phyloP scores from a whole-genome alignment of 768 basidiomycete species.

The Boletus rex-veris region DNA sequence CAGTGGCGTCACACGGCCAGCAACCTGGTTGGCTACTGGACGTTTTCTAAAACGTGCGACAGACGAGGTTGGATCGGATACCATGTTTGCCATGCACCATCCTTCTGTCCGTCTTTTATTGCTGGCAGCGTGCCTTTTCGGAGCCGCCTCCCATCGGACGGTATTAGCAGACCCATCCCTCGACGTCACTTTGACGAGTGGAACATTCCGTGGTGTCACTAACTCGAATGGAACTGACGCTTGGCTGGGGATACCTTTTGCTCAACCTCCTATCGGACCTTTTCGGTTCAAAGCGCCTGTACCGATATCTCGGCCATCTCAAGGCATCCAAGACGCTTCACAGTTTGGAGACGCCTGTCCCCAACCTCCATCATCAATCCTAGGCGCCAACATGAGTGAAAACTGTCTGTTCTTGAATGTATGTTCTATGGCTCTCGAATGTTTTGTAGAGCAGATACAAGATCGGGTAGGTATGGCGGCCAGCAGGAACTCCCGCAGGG shows the following conservation, averaged over 20 bases:
- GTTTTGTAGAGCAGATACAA: not conserved
- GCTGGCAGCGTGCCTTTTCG: not conserved
- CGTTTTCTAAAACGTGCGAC: no score
- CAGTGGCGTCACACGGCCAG: no score
- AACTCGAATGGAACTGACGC: constrained; percentile 45
- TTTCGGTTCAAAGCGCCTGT: constrained; percentile 58
- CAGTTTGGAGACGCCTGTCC: constrained; percentile 56
- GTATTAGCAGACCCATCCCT: not conserved
- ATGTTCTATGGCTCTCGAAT: not conserved
- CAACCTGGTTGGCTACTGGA: no score
- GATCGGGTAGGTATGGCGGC: constrained; percentile 17
- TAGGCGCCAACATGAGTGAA: constrained; percentile 47
- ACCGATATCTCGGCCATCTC: constrained; percentile 32
- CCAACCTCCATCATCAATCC: constrained; percentile 35
- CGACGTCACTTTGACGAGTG: constrained; percentile 41
- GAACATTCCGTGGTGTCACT: constrained; percentile 45
- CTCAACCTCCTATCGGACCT: constrained; percentile 50
- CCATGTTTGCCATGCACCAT: not conserved
- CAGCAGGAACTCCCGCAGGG: constrained; percentile 1
- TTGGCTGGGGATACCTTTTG: constrained; percentile 64
- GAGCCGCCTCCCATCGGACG: not conserved
- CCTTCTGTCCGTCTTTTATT: not conserved
- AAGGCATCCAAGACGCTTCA: constrained; percentile 40
- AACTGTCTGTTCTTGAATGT: constrained; percentile 57
- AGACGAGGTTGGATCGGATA: no score